These are phyloP conservation scores for Phytophthora vignae DNA, from an alignment of 352 stramenopile genomes.

Conservation along the genomic window DNA sequence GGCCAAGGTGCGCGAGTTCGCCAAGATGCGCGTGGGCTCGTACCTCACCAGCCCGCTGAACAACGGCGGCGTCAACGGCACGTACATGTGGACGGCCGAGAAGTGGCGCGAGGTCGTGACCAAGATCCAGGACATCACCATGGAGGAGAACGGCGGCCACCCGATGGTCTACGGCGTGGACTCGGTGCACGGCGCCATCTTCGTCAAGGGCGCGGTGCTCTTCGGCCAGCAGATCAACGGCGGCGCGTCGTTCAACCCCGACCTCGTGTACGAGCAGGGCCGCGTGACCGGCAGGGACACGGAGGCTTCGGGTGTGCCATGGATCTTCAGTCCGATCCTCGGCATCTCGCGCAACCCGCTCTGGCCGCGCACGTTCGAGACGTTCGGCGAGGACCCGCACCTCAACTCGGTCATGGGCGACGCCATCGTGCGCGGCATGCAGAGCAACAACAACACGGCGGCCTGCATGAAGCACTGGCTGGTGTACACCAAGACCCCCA, in stretches of 20 bases:
- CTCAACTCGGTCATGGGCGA: constrained; percentile 76
- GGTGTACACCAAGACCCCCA: constrained; percentile 81
- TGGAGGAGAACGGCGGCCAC: constrained; percentile 63
- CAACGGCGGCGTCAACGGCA: constrained; percentile 31
- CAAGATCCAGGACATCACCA: constrained; percentile 80
- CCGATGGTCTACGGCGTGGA: constrained; percentile 91
- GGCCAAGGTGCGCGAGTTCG: constrained; percentile 66
- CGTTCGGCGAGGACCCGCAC: constrained; percentile 92
- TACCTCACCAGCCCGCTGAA: constrained; percentile 82
- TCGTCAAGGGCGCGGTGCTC: constrained; percentile 80
- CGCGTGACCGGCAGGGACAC: constrained; percentile 86
- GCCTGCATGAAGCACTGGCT: constrained; percentile 92
- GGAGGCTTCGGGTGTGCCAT: constrained; percentile 85
- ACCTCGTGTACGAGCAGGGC: constrained; percentile 75
- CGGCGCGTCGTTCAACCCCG: constrained; percentile 89
- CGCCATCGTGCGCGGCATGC: constrained; percentile 79
- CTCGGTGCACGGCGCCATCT: constrained; percentile 92
- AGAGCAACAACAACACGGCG: constrained; percentile 69
- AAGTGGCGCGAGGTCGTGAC: constrained; percentile 78
- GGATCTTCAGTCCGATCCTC: constrained; percentile 90
- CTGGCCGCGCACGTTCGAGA: constrained; percentile 92
- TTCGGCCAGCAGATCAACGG: constrained; percentile 92
- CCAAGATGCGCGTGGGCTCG: constrained; percentile 83
- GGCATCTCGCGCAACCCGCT: constrained; percentile 86
- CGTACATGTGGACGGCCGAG: constrained; percentile 55